Conservation (phyloP, 805 yeast genomes). For the Starmera caribaea region DNA sequence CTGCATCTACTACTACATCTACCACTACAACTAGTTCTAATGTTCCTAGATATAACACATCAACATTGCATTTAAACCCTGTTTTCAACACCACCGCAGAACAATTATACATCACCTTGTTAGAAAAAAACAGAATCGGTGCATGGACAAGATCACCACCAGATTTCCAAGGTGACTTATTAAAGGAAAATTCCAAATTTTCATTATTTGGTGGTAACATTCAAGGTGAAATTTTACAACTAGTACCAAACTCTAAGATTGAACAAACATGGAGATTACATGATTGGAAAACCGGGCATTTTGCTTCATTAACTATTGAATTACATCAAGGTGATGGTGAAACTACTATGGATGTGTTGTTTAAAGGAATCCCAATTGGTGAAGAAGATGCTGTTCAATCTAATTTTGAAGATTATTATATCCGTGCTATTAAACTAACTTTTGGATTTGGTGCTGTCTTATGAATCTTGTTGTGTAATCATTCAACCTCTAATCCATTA, state of each 20-base stretch:
- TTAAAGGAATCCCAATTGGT: constrained; percentile 90
- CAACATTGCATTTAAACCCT: constrained; percentile 68
- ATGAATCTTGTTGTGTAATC: too few relatives aligned
- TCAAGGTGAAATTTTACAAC: constrained; percentile 53
- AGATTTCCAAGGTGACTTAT: constrained; percentile 35
- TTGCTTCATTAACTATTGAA: constrained; percentile 53
- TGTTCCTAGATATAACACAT: constrained; percentile 67
- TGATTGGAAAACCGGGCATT: constrained; percentile 84
- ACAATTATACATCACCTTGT: constrained; percentile 68
- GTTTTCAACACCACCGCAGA: constrained; percentile 82
- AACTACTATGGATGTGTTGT: constrained; percentile 67
- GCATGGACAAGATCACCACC: constrained; percentile 82
- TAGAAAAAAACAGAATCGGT: constrained; percentile 69
- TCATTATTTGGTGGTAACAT: constrained; percentile 84
- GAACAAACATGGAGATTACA: constrained; percentile 78
- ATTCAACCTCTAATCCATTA: too few relatives aligned
- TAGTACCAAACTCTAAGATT: constrained; percentile 50
- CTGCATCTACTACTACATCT: constrained; percentile 2
- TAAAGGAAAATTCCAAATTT: constrained; percentile 49
- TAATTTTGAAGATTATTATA: constrained; percentile 84
- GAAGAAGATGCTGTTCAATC: constrained; percentile 81
- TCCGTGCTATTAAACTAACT: constrained; percentile 79
- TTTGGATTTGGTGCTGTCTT: constrained; percentile 95
- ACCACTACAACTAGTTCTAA: constrained; percentile 5
- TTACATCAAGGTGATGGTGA: constrained; percentile 77